Percentiles rank a stretch among this genome's conserved stretches.
Evolutionary conservation across 129 eudicot species (phyloP).

Genomic region (Cynara cardunculus): DNA sequence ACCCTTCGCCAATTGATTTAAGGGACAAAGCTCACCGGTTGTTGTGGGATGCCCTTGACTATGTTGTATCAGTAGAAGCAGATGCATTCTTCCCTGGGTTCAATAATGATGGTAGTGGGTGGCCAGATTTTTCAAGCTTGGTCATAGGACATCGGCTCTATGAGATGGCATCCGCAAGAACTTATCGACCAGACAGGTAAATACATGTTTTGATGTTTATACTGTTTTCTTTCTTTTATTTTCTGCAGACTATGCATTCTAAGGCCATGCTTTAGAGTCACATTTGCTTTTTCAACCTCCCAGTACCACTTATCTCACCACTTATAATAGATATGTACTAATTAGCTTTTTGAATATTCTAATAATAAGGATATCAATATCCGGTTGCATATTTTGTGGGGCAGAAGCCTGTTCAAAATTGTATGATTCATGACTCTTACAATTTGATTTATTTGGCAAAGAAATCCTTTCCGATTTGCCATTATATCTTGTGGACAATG

Average conservation of each 20-base stretch:
- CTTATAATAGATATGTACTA: neutral
- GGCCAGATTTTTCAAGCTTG: conserved; percentile 87
- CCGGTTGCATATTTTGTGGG: no score
- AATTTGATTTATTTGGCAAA: no score
- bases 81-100: conserved; percentile 94
- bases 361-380: neutral
- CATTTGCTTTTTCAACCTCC: neutral
- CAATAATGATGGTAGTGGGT: conserved; percentile 79
- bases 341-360: neutral
- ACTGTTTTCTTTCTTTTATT: neutral
- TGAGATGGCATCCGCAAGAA: conserved; percentile 72
- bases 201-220: neutral
- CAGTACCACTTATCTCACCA: neutral
- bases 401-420: no score
- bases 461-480: no score
- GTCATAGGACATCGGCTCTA: conserved; percentile 94
- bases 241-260: neutral
- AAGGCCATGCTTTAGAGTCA: neutral
- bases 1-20: conserved; percentile 54
- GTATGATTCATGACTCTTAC: no score
- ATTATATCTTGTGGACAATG: no score
- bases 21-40: conserved; percentile 85
- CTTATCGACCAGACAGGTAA: conserved; percentile 92
- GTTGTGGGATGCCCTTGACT: conserved; percentile 93
- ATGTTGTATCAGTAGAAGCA: conserved; percentile 84